phyloP scores from a whole-genome alignment of 345 rosid genomes.

The Aegle marmelos region DNA sequence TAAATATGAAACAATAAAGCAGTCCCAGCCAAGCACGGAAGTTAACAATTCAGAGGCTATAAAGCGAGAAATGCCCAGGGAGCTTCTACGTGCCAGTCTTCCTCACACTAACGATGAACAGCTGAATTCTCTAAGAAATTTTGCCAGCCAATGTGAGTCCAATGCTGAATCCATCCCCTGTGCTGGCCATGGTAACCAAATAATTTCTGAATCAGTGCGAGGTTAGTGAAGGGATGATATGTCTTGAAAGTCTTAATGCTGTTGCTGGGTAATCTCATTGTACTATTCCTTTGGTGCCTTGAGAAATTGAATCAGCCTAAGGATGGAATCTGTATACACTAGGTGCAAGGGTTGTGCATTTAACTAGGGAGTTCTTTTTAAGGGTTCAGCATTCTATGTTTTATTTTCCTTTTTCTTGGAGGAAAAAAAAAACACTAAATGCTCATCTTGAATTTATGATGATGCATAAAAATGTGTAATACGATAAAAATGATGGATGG shows the following conservation, averaged over 20 bases:
- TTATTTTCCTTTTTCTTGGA: not conserved
- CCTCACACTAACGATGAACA: constrained; percentile 85
- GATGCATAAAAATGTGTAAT: constrained; percentile 40
- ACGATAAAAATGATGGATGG: constrained; percentile 37
- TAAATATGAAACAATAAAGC: constrained; percentile 77
- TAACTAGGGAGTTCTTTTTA: constrained; percentile 30
- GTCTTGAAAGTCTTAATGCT: not conserved
- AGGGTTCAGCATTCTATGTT: constrained; percentile 23
- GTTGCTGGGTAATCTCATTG: constrained; percentile 3
- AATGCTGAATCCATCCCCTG: constrained; percentile 31
- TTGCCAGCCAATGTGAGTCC: constrained; percentile 60
- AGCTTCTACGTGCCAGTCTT: constrained; percentile 88
- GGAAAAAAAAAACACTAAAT: constrained; percentile 9
- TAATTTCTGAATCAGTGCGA: constrained; percentile 66
- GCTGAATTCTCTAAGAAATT: constrained; percentile 62
- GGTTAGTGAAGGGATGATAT: constrained; percentile 29
- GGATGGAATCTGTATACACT: not conserved
- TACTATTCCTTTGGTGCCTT: not conserved
- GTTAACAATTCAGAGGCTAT: constrained; percentile 63
- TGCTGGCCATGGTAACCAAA: constrained; percentile 39
- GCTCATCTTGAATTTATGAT: constrained; percentile 19
- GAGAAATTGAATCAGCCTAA: constrained; percentile 15
- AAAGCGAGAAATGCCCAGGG: constrained; percentile 93
- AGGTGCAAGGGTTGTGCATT: constrained; percentile 20
- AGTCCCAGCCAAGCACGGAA: constrained; percentile 49